Evolutionary conservation across 1,284 basidiomycete genomes (phyloP).

Genomic region (Cryptococcus wingfieldii): DNA sequence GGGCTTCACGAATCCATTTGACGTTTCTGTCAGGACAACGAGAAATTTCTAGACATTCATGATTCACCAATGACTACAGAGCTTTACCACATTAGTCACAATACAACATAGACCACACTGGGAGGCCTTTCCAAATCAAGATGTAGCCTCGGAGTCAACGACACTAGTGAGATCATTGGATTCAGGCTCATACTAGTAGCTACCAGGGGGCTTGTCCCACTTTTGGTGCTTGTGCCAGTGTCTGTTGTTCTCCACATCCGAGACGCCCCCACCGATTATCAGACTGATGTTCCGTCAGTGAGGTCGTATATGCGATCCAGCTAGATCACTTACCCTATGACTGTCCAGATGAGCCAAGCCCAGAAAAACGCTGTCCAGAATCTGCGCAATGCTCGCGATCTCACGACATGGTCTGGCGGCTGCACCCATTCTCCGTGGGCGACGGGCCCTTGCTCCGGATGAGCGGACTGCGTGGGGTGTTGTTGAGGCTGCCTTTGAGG

Average conservation of each 20-base stretch:
- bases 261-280: constrained; percentile 33
- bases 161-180: too few relatives aligned
- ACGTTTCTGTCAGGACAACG: too few relatives aligned
- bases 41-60: background rate
- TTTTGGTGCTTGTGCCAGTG: constrained; percentile 28
- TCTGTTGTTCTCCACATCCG: constrained; percentile 22
- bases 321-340: constrained; percentile 34
- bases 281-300: constrained; percentile 14
- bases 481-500: background rate
- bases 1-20: background rate
- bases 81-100: background rate
- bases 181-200: too few relatives aligned
- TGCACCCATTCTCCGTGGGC: constrained; percentile 23
- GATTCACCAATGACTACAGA: background rate
- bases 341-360: constrained; percentile 43
- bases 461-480: background rate
- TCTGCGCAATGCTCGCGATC: constrained; percentile 33
- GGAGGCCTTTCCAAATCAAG: too few relatives aligned
- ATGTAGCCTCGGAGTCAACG: too few relatives aligned
- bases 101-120: too few relatives aligned
- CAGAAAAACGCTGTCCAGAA: constrained; percentile 44
- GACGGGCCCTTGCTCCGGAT: background rate
- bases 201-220: constrained; percentile 23
- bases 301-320: background rate
- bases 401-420: constrained; percentile 24